phyloP scores from a whole-genome alignment of 805 yeast genomes.

The Spathaspora sp. region DNA sequence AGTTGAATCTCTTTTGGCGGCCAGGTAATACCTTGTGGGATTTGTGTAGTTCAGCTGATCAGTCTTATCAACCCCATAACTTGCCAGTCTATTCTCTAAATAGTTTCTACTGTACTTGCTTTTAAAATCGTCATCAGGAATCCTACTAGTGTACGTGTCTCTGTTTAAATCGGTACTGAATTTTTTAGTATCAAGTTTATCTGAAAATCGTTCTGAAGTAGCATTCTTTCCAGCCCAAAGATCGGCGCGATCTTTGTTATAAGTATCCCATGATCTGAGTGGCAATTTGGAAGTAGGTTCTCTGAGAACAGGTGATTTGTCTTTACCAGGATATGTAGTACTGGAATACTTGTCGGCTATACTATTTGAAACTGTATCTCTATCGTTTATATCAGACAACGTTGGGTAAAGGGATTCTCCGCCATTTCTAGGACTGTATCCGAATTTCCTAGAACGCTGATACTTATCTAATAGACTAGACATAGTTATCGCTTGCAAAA shows the following conservation, averaged over 20 bases:
- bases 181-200: neutral
- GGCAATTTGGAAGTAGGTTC: neutral
- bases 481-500: neutral
- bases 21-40: neutral
- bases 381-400: neutral
- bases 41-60: neutral
- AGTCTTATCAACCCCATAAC: neutral
- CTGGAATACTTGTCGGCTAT: neutral
- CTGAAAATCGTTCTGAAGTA: neutral
- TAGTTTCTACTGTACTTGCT: neutral
- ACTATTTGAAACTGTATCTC: neutral
- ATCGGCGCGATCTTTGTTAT: neutral
- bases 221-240: neutral
- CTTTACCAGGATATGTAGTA: neutral
- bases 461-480: slow-evolving; percentile 5
- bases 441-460: slow-evolving; percentile 1
- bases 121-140: neutral
- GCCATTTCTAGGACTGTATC: neutral
- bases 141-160: neutral
- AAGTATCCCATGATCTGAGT: neutral
- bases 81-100: neutral
- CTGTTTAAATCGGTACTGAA: neutral
- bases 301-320: neutral
- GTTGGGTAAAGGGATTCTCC: neutral
- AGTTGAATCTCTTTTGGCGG: neutral